Conservation (phyloP, 208 protist genomes). For the Leishmania lainsoni region DNA sequence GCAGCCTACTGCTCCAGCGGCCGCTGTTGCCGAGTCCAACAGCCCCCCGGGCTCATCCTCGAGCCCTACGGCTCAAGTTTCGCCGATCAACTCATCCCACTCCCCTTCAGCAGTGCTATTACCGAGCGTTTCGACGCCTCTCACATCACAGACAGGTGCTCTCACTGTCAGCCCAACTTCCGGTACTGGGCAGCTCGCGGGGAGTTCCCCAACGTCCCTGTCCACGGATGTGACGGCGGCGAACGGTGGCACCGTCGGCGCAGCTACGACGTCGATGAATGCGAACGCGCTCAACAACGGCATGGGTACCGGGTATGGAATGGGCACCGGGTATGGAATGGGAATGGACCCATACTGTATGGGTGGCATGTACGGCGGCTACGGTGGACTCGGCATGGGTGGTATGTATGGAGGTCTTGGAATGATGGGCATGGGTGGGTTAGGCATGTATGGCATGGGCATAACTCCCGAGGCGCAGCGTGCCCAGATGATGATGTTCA, state of each 20-base stretch:
- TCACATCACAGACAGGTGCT: conserved; percentile 20
- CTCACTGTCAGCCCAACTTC: conserved; percentile 1
- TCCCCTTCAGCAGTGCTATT: background rate
- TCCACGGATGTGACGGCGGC: background rate
- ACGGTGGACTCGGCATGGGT: conserved; percentile 37
- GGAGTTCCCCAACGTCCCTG: background rate
- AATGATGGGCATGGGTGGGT: conserved; percentile 57
- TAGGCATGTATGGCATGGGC: conserved; percentile 74
- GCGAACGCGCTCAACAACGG: conserved; percentile 8
- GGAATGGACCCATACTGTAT: conserved; percentile 29
- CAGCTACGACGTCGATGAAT: background rate
- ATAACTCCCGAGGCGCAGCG: conserved; percentile 87
- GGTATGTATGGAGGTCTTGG: conserved; percentile 54
- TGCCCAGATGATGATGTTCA: conserved; percentile 89
- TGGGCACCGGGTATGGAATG: conserved; percentile 15
- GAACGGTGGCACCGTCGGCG: background rate
- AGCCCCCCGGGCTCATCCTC: conserved; percentile 27
- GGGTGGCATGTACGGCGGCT: conserved; percentile 22
- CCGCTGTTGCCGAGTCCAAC: background rate
- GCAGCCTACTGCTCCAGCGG: background rate
- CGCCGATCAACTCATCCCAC: conserved; percentile 5
- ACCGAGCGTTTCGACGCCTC: background rate
- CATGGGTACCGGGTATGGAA: background rate
- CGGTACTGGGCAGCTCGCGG: background rate
- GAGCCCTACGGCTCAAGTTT: conserved; percentile 19